Conservation (phyloP, 768 basidiomycete genomes). For the Terana coerulea region DNA sequence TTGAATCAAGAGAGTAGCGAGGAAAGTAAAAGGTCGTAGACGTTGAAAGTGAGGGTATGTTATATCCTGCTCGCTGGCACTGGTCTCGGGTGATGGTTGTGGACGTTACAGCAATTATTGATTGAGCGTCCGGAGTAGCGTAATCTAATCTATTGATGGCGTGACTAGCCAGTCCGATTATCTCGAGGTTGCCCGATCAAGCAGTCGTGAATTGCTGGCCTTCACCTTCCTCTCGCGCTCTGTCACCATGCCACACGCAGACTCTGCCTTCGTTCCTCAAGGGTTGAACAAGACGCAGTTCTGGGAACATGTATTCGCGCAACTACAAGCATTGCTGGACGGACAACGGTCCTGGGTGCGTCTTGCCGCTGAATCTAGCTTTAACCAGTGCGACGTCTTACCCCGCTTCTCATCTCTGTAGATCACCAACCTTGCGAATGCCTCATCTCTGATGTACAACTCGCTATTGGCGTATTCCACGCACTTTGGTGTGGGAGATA, state of each 20-base stretch:
- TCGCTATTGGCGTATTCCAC: conserved; percentile 64
- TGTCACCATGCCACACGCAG: conserved; percentile 76
- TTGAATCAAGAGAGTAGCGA: background rate
- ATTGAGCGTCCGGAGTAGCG: background rate
- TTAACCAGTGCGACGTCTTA: no score
- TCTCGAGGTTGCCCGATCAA: background rate
- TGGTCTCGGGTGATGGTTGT: conserved; percentile 12
- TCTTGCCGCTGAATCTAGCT: no score
- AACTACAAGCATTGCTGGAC: conserved; percentile 59
- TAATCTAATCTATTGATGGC: background rate
- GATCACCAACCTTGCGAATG: conserved; percentile 87
- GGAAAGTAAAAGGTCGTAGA: background rate
- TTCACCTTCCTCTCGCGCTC: background rate
- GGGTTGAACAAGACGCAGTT: conserved; percentile 73
- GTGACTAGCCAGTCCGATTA: background rate
- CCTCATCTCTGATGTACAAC: conserved; percentile 77
- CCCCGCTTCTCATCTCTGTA: no score
- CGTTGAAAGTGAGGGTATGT: background rate
- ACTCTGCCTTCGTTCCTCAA: conserved; percentile 67
- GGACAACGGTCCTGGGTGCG: conserved; percentile 78
- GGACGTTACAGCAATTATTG: background rate
- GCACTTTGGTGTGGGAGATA: conserved; percentile 58
- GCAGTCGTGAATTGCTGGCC: background rate
- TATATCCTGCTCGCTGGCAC: no score
- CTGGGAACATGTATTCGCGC: conserved; percentile 70